Evolutionary conservation across 257 asterid genomes (phyloP), one percentile per base, ranked within the genome.

Genomic region (Solanum gandarillasii): DNA sequence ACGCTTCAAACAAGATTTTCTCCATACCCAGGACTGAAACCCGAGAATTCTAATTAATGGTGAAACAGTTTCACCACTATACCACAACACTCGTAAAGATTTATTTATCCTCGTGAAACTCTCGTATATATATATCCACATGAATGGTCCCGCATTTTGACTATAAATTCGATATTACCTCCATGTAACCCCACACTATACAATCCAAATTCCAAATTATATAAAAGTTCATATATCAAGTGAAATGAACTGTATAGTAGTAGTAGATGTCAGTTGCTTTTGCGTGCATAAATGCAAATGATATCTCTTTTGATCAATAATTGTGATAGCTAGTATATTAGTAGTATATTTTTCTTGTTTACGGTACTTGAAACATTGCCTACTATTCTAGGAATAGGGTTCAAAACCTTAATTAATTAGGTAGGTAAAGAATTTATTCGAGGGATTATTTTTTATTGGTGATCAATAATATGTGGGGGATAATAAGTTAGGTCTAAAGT

Each of bases 291-390:
- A 81, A 20, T 81, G 39, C 41, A 81, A 81, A 31, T 29, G 85
- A 48, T 62, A 62, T 81, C 43, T 81, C 85, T 18, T 81, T 18
- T 71, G n/a, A 31, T 81, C 67, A 48, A 81, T 81, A 48, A 81
- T 79, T 81, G 85, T 43, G 68, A 46, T 43, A 43, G 67, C 32
- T n/a, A 65, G 72, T 25, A 55, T 25, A 55, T 55, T 20, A 67
- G 36, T 68, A 68, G 21, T 31, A 70, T 70, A 29, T 71, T 31
- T 81, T 81, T 29, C 29, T 46, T 16, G 85, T 46, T 82, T 82
- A 29, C 36, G 43, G 70, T 82, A 48, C 41, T 18, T 29, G 70
- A 82, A 74, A 82, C 85, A 81, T 48, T 29, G 70, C 70, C 68
- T 43, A 48, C 85, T 82, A 48, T 48, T 46, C 68, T 29, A 46